Evolutionary conservation across 2,329 filamentous ascomycete species (phyloP).

Genomic region (Diaporthe sp.): DNA sequence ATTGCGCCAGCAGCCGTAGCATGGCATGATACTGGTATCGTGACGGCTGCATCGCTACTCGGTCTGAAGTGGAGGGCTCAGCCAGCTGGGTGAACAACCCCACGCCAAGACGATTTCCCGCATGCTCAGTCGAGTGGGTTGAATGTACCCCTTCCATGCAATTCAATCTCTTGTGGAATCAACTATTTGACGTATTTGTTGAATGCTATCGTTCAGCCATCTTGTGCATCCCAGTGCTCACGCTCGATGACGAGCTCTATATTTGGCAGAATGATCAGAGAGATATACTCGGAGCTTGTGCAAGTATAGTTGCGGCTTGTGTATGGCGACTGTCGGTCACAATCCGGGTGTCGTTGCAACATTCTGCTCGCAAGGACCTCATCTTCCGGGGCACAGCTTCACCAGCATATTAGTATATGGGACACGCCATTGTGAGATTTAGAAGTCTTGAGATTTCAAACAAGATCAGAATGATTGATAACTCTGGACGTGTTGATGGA

Average conservation of each 20-base stretch:
- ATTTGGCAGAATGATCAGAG: neutral
- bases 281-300: neutral
- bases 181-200: neutral
- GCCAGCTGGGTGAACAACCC: neutral
- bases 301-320: neutral
- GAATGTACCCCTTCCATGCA: no score
- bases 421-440: neutral
- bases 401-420: neutral
- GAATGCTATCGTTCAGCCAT: neutral
- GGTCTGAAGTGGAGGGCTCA: no score
- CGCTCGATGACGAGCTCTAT: neutral
- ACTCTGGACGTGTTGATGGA: no score
- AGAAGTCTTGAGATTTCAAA: neutral
- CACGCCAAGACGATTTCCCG: neutral
- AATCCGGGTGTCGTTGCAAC: neutral
- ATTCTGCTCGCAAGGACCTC: neutral
- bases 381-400: neutral
- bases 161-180: neutral
- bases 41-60: neutral
- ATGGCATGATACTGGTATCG: neutral
- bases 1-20: neutral
- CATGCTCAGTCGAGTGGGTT: neutral
- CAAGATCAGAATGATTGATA: no score
- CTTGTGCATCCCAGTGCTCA: neutral
- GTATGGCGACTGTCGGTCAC: neutral